Evolutionary conservation across 2,329 filamentous ascomycete genomes (phyloP), one percentile per base, ranked within the genome.

Genomic region (Penicillium crustosum): DNA sequence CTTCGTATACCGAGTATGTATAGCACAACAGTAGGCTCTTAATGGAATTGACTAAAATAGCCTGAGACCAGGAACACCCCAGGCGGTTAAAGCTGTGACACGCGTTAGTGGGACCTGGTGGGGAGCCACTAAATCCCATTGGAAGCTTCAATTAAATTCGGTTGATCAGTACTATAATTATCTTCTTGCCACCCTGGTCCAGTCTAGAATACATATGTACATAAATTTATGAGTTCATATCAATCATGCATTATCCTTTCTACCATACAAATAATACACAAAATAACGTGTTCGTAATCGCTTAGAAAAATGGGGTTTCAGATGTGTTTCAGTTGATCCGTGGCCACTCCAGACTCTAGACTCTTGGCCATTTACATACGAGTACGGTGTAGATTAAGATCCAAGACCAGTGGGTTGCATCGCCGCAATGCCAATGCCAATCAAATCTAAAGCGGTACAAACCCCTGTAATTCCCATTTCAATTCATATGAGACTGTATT

Each of bases 31-130:
- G 29, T 12, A 12, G 1, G 10, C 29, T 31, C 29, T 25, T 6
- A 25, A 25, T 5, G 25, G 25, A 25, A 6, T 25, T 4, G 25
- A 35, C 33, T 10, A 49, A 38, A 55, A 55, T 55, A 55, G 31
- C 35, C 44, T 43, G 38, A 50, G 36, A 50, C 45, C 49, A 33
- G 21, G 21, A 27, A 21, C 12, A 52, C 19, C 27, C 49, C 48
- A 56, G 43, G 42, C n/a, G 23, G 43, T 43, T 49, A 49, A 48
- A 45, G 36, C 36, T 27, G 65, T 70, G 70, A 73, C 71, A 72
- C 71, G 70, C 70, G 69, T 73, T 72, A 55, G 70, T 72, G 71
- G 71, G 61, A 43, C 65, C 2, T 17, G 33, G 62, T 62, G 64
- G 64, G 47, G 61, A 55, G n/a, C 45, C 8, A 5, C 17, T 17